Base-by-base conservation (phyloP, 2,329 filamentous ascomycete species). In the Cadophora sp. region DNA sequence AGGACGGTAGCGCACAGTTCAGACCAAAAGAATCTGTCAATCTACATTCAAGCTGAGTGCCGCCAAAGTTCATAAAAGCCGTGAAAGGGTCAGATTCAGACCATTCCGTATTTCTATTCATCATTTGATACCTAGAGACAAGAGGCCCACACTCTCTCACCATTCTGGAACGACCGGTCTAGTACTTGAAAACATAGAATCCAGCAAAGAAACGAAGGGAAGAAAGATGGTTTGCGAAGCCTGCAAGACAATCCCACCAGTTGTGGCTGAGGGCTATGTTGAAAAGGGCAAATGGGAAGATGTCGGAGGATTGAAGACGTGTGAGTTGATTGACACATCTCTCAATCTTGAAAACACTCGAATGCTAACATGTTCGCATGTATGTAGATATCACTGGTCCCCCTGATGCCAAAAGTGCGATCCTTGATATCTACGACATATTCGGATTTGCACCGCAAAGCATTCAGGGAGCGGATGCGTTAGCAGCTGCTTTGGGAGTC, bases 381-480 rank as follows among this genome's bases (percentile, higher is more conserved):
- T 46, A 11, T n/a, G 29, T 34, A 75, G 70, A 86, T 68, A 78
- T 82, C 8, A 82, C 81, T 14, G 83, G 84, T 50, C 80, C 83
- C 19, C 73, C 77, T 19, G 78, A 80, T 34, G 79, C 83, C 43
- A 80, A 79, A 69, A 89, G 86, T 78, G 90, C 84, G 61, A 83
- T 92, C 63, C 77, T 92, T 63, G 78, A 84, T 69, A 84, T 91
- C 76, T 74, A 73, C 51, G 90, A 92, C 79, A 87, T 91, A 77
- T 91, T 91, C 75, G 89, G 90, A 72, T 86, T 89, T 83, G 89
- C 86, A 73, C 84, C 87, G 31, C 90, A 92, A 79, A 91, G 89
- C 7, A 72, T 91, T 2, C 89, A 92, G 77, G 91, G 90, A 34
- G 88, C 88, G 68, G 90, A 93, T 75, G 90, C 86, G 69, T 80